Conservation (phyloP, 2,329 filamentous ascomycete species). For the Dactylonectria estremocensis region DNA sequence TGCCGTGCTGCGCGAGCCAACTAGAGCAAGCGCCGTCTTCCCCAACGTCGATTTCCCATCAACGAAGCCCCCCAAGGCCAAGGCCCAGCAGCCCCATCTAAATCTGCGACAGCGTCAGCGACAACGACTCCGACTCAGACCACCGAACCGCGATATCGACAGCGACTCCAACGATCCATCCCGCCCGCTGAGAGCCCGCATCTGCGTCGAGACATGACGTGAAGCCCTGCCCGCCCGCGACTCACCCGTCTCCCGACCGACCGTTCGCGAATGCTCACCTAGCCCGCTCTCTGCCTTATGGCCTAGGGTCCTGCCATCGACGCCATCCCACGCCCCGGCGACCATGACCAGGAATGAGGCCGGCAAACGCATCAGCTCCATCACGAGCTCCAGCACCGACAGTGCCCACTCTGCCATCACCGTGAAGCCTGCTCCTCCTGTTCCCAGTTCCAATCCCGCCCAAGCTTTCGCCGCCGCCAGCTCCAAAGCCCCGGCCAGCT, state of each 20-base stretch:
- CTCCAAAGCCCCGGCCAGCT: conserved; percentile 33
- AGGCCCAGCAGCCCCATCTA: conserved; percentile 7
- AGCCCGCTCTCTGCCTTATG: conserved; percentile 47
- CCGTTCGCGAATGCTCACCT: conserved; percentile 38
- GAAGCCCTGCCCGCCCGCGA: conserved; percentile 46
- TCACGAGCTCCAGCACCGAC: conserved; percentile 67
- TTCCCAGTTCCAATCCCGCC: conserved; percentile 16
- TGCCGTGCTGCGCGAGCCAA: conserved; percentile 25
- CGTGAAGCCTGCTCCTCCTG: conserved; percentile 63
- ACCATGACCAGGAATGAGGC: conserved; percentile 80
- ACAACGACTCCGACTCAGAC: background rate
- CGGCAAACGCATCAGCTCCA: conserved; percentile 69
- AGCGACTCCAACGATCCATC: conserved; percentile 12
- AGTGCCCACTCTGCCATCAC: conserved; percentile 79
- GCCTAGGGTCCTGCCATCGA: conserved; percentile 50
- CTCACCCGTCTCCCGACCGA: conserved; percentile 33
- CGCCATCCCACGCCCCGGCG: conserved; percentile 55
- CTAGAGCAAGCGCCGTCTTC: conserved; percentile 29
- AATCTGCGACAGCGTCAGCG: conserved; percentile 1
- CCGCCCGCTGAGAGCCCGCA: conserved; percentile 13
- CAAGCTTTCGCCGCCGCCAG: conserved; percentile 35
- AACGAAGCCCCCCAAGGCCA: conserved; percentile 10
- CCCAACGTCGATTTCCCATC: conserved; percentile 25
- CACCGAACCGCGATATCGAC: conserved; percentile 25
- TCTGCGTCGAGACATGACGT: conserved; percentile 50